Evolutionary conservation across 768 basidiomycete genomes (phyloP).

Genomic region (Leccinum sublutescens): DNA sequence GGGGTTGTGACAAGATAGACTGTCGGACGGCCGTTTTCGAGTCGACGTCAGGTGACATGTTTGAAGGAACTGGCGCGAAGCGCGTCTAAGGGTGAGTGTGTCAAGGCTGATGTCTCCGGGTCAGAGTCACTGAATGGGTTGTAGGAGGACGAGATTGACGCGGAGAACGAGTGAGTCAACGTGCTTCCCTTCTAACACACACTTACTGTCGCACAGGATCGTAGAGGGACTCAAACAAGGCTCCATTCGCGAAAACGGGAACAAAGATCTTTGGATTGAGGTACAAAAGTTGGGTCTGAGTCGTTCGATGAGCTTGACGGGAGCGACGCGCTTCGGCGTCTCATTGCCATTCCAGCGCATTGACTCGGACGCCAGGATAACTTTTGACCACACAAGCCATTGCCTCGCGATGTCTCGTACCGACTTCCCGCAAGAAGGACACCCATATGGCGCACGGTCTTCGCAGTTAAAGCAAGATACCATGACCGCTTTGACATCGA

Average conservation of each 20-base stretch:
- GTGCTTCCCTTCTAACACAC: not conserved
- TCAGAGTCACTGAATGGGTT: not conserved
- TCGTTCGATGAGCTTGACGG: conserved; percentile 56
- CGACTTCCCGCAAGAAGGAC: too few relatives aligned
- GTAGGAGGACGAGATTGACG: conserved; percentile 80
- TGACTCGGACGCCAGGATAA: too few relatives aligned
- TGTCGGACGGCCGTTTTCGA: conserved; percentile 67
- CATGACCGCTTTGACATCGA: conserved; percentile 60
- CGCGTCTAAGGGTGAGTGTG: conserved; percentile 56
- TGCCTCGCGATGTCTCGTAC: too few relatives aligned
- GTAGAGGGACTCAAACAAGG: conserved; percentile 55
- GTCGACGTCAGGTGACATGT: conserved; percentile 65
- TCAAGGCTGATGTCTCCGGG: not conserved
- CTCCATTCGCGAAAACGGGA: conserved; percentile 56
- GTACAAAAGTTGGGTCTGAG: conserved; percentile 55
- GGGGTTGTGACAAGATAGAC: conserved; percentile 69
- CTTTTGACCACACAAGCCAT: too few relatives aligned
- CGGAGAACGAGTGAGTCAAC: conserved; percentile 63
- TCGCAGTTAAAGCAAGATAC: conserved; percentile 25
- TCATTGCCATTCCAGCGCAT: conserved; percentile 24
- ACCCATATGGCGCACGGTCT: too few relatives aligned
- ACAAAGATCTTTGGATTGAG: conserved; percentile 64
- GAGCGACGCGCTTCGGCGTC: not conserved
- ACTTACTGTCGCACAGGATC: conserved; percentile 45
- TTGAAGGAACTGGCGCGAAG: conserved; percentile 62